A percentile compares a stretch with the other conserved stretches of the same genome.
Conservation (phyloP, 257 asterid genomes). For the Jacaranda mimosifolia region DNA sequence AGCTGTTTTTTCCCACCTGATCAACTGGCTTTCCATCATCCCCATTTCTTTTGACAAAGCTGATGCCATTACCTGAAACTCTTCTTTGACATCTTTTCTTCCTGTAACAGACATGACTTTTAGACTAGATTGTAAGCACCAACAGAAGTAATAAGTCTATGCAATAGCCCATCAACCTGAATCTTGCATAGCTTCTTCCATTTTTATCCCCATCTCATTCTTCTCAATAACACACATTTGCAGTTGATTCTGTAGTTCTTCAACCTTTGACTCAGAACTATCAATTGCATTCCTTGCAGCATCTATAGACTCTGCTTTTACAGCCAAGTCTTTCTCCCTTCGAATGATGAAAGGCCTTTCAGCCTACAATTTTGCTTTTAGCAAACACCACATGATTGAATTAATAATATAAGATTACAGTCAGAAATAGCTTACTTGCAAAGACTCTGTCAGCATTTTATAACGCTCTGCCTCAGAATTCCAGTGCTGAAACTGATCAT, state of each 20-base stretch:
- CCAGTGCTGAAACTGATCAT: slow-evolving; percentile 95
- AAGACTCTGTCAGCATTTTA: slow-evolving; percentile 66
- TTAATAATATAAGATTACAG: slow-evolving; percentile 18
- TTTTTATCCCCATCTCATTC: slow-evolving; percentile 79
- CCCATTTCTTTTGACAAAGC: slow-evolving; percentile 86
- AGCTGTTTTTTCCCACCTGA: slow-evolving; percentile 85
- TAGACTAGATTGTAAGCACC: slow-evolving; percentile 38
- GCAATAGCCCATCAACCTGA: slow-evolving; percentile 65
- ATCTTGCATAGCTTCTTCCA: slow-evolving; percentile 94
- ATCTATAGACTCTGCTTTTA: slow-evolving; percentile 74
- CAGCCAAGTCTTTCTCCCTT: slow-evolving; percentile 81
- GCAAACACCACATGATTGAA: slow-evolving; percentile 39
- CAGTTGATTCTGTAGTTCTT: slow-evolving; percentile 77
- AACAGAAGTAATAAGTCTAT: slow-evolving; percentile 23
- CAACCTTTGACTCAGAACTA: slow-evolving; percentile 71
- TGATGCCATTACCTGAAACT: slow-evolving; percentile 90
- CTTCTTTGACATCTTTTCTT: slow-evolving; percentile 84
- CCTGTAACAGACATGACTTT: slow-evolving; percentile 56
- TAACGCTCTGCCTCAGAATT: slow-evolving; percentile 85
- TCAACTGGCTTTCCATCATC: slow-evolving; percentile 87
- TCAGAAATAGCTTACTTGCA: slow-evolving; percentile 70
- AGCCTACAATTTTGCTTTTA: slow-evolving; percentile 65
- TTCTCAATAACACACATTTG: slow-evolving; percentile 69
- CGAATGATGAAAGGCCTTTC: slow-evolving; percentile 80
- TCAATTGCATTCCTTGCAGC: slow-evolving; percentile 63